Base-by-base conservation (phyloP, 2,329 filamentous ascomycete genomes). In the Alternaria panax region DNA sequence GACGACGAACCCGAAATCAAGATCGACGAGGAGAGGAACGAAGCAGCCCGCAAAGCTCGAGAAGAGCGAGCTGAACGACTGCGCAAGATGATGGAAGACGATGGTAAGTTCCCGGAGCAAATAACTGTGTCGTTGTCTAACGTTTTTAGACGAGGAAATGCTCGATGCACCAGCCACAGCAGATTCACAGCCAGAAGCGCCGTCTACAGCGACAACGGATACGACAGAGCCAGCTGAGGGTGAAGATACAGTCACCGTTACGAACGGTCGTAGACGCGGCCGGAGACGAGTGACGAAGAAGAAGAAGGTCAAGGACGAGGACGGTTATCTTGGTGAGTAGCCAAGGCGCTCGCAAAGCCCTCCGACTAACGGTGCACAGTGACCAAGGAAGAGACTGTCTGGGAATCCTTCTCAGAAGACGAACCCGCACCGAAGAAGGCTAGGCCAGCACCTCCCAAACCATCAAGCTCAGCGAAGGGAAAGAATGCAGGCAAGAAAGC, bases 361-460 rank as follows among this genome's bases (percentile, higher is more conserved):
- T 7, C 27, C 14, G n/a, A 30, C 70, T 73, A 53, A 75, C 46
- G 18, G 3, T 18, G 9, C n/a, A 25, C 34, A 95, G 93, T 97
- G 30, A 97, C 93, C 2, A 90, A 90, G 66, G 91, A 96, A 78
- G 92, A 96, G 73, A 80, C 86, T 0, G 90, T 85, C 0, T 97
- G 93, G 93, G 93, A 97, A 76, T 94, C 91, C 0, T 97, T 96
- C 80, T 96, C 92, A 0, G 93, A 97, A 75, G 93, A 96, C 64
- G 93, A 97, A 66, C 86, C 88, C 22, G 83, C 83, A 30, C 78
- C 81, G 8, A 83, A 85, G 73, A 88, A 87, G 71, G 72, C 81
- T 7, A 89, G 87, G 61, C 68, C 52, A 67, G 79, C 59, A 64
- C 79, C 71, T 43, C 51, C 67, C 45, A 70, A 67, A 51, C 57